phyloP scores from a whole-genome alignment of 768 basidiomycete species.

The Coprinellus micaceus region DNA sequence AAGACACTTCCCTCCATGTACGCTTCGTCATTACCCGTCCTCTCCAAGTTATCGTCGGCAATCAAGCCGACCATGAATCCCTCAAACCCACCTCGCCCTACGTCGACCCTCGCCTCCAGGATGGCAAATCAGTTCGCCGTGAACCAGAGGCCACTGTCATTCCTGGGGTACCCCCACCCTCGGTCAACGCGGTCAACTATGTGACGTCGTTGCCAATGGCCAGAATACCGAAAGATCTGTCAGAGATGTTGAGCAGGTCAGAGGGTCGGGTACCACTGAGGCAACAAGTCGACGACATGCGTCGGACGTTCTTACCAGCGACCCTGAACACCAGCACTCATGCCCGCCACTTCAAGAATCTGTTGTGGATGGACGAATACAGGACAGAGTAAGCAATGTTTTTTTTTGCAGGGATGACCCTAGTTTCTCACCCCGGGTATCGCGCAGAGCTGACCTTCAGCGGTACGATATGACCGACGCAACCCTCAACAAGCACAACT shows the following conservation, averaged over 20 bases:
- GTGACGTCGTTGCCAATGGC: slow-evolving; percentile 35
- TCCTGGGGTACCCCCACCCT: slow-evolving; percentile 40
- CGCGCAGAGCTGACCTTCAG: slow-evolving; percentile 28
- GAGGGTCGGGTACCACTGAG: slow-evolving; percentile 16
- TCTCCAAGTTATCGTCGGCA: slow-evolving; percentile 44
- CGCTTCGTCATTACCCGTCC: slow-evolving; percentile 47
- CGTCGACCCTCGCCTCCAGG: slow-evolving; percentile 29
- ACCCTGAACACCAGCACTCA: slow-evolving; percentile 37
- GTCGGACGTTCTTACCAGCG: slow-evolving; percentile 36
- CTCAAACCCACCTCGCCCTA: slow-evolving; percentile 47
- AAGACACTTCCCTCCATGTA: slow-evolving; percentile 39
- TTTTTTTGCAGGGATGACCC: too few species aligned
- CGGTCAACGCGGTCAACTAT: slow-evolving; percentile 41
- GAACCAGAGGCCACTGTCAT: slow-evolving; percentile 33
- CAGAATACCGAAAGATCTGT: slow-evolving; percentile 33
- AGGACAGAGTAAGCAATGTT: slow-evolving; percentile 37
- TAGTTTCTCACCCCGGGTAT: background rate
- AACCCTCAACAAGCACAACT: slow-evolving; percentile 24
- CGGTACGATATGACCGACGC: slow-evolving; percentile 34
- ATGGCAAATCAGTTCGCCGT: slow-evolving; percentile 19
- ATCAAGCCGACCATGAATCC: slow-evolving; percentile 39
- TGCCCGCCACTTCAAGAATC: slow-evolving; percentile 41
- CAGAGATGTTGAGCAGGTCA: slow-evolving; percentile 25
- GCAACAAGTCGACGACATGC: slow-evolving; percentile 30
- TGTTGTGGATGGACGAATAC: slow-evolving; percentile 56